Conservation (phyloP, 129 eudicot species). For the Kitagawia praeruptora region DNA sequence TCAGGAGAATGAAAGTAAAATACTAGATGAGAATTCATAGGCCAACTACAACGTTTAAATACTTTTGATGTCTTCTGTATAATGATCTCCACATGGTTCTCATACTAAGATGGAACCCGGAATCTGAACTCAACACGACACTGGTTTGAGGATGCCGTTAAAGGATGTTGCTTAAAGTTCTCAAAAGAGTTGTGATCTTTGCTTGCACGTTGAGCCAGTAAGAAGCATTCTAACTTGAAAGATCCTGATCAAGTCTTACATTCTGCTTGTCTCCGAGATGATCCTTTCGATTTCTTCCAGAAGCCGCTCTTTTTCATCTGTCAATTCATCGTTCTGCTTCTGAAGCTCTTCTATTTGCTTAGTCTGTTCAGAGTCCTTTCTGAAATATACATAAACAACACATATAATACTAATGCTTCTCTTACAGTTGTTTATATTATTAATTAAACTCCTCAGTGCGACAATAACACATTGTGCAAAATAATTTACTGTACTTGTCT, state of each 20-base stretch:
- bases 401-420: background rate
- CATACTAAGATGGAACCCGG: background rate
- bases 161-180: background rate
- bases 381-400: constrained; percentile 11
- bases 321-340: constrained; percentile 55
- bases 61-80: background rate
- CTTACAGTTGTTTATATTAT: background rate
- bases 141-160: background rate
- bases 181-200: background rate
- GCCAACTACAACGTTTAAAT: background rate
- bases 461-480: background rate
- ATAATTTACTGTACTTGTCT: background rate
- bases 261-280: background rate
- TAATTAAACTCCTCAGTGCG: too few species aligned
- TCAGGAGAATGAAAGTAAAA: background rate
- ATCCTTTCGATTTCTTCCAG: constrained; percentile 59
- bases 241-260: constrained; percentile 2
- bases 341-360: constrained; percentile 73
- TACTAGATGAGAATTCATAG: background rate
- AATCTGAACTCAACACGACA: background rate
- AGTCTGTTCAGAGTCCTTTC: constrained; percentile 83
- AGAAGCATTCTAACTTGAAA: background rate
- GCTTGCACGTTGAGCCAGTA: background rate
- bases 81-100: background rate
- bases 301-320: constrained; percentile 61